Percentiles rank a stretch among this genome's conserved stretches.
Conservation (phyloP, 768 basidiomycete genomes). For the Leccinum rimulosum region DNA sequence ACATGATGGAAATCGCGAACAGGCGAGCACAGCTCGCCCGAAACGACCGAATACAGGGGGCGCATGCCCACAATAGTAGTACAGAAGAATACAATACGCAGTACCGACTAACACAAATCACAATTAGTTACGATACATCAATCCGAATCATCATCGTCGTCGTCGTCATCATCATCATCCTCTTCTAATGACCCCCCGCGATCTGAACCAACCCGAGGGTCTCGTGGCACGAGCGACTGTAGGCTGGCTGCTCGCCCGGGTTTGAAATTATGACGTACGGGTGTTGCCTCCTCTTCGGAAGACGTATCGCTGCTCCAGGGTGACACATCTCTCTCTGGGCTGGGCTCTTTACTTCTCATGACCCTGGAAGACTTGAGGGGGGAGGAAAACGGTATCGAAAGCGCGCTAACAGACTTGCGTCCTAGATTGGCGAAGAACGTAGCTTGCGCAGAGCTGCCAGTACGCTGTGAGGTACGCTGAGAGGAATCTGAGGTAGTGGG, state of each 20-base stretch:
- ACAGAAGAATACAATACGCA: background rate
- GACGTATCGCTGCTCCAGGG: constrained; percentile 63
- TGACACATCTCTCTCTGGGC: constrained; percentile 33
- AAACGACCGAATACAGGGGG: constrained; percentile 18
- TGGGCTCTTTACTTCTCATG: constrained; percentile 23
- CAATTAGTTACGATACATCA: constrained; percentile 5
- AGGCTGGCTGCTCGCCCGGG: constrained; percentile 7
- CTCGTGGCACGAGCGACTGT: constrained; percentile 3
- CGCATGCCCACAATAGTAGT: constrained; percentile 3
- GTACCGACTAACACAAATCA: background rate
- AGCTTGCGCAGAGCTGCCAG: constrained; percentile 19
- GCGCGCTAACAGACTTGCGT: constrained; percentile 43
- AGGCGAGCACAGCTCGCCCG: background rate
- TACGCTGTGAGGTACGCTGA: constrained; percentile 6
- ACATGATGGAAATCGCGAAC: constrained; percentile 11
- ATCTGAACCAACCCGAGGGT: constrained; percentile 17
- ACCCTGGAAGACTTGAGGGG: constrained; percentile 24
- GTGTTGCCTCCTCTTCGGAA: constrained; percentile 42
- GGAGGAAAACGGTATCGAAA: constrained; percentile 37
- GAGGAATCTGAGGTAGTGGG: constrained; percentile 8
- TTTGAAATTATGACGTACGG: constrained; percentile 13
- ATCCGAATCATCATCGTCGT: constrained; percentile 10
- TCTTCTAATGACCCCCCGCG: constrained; percentile 18
- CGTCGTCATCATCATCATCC: background rate
- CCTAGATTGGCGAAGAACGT: constrained; percentile 44